These are phyloP conservation scores for Isatis lusitanica DNA, from an alignment of 441 rosid species.

Conservation along the genomic window DNA sequence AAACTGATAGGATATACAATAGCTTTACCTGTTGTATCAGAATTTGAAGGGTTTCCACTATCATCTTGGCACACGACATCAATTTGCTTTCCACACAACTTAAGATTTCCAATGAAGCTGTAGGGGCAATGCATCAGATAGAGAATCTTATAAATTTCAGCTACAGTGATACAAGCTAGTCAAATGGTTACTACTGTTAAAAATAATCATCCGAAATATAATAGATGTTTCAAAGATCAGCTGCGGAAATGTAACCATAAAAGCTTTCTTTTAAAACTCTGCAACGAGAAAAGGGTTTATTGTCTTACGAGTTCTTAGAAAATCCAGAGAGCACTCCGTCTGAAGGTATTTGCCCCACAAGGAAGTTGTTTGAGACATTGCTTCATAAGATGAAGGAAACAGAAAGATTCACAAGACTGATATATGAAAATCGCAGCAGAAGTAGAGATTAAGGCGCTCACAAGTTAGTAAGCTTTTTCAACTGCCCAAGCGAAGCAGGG, in stretches of 20 bases:
- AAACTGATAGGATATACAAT: background rate
- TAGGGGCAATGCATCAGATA: constrained; percentile 30
- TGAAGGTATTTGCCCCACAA: constrained; percentile 79
- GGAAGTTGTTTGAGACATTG: constrained; percentile 90
- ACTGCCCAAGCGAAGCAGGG: constrained; percentile 77
- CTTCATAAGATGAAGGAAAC: constrained; percentile 21
- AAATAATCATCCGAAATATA: background rate
- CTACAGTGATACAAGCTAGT: background rate
- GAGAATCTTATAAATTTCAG: constrained; percentile 10
- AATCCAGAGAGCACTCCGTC: constrained; percentile 68
- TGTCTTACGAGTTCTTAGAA: constrained; percentile 73
- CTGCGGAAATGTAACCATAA: background rate
- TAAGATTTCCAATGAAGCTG: constrained; percentile 85
- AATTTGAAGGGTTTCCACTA: constrained; percentile 50
- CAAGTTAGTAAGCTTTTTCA: constrained; percentile 60
- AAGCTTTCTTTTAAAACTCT: background rate
- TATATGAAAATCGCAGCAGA: background rate
- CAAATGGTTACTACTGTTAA: background rate
- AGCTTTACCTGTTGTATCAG: constrained; percentile 35
- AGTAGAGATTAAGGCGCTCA: constrained; percentile 49
- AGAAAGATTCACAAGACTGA: constrained; percentile 3
- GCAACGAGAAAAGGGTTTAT: constrained; percentile 9
- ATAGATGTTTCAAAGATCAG: background rate
- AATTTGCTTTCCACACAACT: constrained; percentile 84
- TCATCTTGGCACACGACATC: constrained; percentile 60